Base-by-base conservation (phyloP, 306 rosid genomes). In the Dalbergia cultrata region DNA sequence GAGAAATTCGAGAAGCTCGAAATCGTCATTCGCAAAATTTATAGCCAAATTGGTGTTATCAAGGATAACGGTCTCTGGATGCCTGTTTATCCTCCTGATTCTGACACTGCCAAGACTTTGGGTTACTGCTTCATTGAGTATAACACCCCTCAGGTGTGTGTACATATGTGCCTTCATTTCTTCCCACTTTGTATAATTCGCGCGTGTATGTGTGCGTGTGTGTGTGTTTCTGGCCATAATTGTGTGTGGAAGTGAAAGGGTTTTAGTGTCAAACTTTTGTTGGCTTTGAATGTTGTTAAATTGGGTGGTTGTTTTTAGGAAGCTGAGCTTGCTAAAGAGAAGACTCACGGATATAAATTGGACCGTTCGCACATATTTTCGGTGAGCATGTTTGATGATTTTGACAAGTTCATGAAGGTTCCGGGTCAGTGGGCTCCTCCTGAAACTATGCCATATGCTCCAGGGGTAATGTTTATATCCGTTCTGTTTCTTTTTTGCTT, bases 401-500 rank as follows among this genome's bases (percentile, higher is more conserved):
- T 95, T 21, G 93, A 91, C 14, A 80, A 76, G 54, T 91, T 91
- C 71, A 89, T 92, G 97, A 93, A 70, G 52, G 97, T 95, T 63
- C 99, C 99, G 0, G 90, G 93, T 79, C 81, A 86, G 71, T 93
- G 97, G 99, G 97, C 93, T 53, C 92, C 95, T 80, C 97, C 99
- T 7, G 95, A 92, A 82, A 52, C 53, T 5, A 86, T 33, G 52
- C 88, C 97, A 13, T 93, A 95, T 74, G 50, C 80, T 16, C 88
- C 97, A 1, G 97, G 95, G 95, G 99, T 89, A 87, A 85, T 67
- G 33, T 16, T 66, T 78, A 26, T 35, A 11, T 65, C 59, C 49
- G 5, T 68, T 53, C 31, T 41, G 3, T 57, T 13, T 65, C 13
- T 22, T 21, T 56, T 35, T 39, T 17, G 8, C 12, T 39, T 47